Base-by-base conservation (phyloP, 78 protist species). In the Dictyostelium discoideum region DNA sequence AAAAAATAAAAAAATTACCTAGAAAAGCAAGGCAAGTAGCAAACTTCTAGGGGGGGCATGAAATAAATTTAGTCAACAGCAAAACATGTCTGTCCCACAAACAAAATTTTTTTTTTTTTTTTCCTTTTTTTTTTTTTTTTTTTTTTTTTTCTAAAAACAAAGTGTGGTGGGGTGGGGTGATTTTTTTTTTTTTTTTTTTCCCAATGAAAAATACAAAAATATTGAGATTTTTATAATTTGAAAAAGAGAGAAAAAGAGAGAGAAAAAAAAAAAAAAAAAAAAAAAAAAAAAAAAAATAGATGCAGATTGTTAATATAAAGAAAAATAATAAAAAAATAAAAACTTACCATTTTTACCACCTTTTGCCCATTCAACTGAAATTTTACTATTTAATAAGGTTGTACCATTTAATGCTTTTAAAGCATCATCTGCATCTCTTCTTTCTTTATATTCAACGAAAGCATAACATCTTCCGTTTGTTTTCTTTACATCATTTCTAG, bases 371-470 rank as follows among this genome's bases (percentile, higher is more conserved):
- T 89, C 94, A 9, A 89, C 94, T 14, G 88, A 26, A 14, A 89
- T 89, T 22, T 89, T 89, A 9, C 48, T 39, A n/a, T 86, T 79
- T 11, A 69, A 37, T 46, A 80, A 50, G 11, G 13, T 82, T 39
- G 37, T 82, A 39, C 94, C 94, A 89, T 89, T 89, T 67, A 89
- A 80, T 65, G 86, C 94, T 82, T 82, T 89, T 26, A 89, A 32
- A 2, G 94, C 94, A 72, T 89, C 94, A 29, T 89, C 94, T 0
- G 94, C 94, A 89, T 89, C 94, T 82, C 54, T 80, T 89, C 84
- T 80, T 48, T 89, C 94, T 82, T 89, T 89, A 82, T 65, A 89
- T 46, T 89, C 94, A 10, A 89, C 84, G 32, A 89, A 89, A 5
- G 94, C 94, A 89, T 81, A 89, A 72, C 94, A 89, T 82, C 87